Evolutionary conservation across 345 rosid genomes (phyloP).

Genomic region (Acer yangbiense): DNA sequence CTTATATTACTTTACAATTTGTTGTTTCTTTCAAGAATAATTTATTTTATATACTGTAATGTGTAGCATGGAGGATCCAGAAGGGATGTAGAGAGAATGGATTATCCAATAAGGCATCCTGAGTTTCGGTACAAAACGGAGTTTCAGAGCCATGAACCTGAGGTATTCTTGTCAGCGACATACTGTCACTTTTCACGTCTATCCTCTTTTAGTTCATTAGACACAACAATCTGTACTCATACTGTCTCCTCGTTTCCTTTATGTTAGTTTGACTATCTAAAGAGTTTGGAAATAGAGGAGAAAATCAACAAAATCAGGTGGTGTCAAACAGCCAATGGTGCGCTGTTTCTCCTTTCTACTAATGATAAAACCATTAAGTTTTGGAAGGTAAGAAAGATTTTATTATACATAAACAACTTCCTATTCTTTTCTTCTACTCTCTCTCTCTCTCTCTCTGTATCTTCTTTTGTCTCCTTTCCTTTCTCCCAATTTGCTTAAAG

Average conservation of each 20-base stretch:
- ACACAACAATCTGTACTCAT: not conserved
- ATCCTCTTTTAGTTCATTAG: not conserved
- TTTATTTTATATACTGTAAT: conserved; percentile 21
- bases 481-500: not conserved
- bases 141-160: conserved; percentile 99
- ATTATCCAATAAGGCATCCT: conserved; percentile 79
- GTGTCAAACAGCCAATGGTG: conserved; percentile 93
- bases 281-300: conserved; percentile 99
- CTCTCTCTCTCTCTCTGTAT: not conserved
- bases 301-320: conserved; percentile 99
- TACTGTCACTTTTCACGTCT: conserved; percentile 22
- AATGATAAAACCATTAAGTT: conserved; percentile 98
- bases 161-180: conserved; percentile 48
- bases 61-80: conserved; percentile 75
- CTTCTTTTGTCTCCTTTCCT: not conserved
- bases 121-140: conserved; percentile 99
- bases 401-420: not conserved
- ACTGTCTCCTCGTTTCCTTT: conserved; percentile 19
- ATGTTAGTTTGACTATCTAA: conserved; percentile 96
- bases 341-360: conserved; percentile 92
- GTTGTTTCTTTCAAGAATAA: not conserved
- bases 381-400: conserved; percentile 78
- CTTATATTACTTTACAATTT: conserved; percentile 4
- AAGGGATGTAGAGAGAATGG: conserved; percentile 78
- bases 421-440: not conserved